Evolutionary conservation across 208 protist genomes (phyloP).

Genomic region (Herpetomonas tarakana): DNA sequence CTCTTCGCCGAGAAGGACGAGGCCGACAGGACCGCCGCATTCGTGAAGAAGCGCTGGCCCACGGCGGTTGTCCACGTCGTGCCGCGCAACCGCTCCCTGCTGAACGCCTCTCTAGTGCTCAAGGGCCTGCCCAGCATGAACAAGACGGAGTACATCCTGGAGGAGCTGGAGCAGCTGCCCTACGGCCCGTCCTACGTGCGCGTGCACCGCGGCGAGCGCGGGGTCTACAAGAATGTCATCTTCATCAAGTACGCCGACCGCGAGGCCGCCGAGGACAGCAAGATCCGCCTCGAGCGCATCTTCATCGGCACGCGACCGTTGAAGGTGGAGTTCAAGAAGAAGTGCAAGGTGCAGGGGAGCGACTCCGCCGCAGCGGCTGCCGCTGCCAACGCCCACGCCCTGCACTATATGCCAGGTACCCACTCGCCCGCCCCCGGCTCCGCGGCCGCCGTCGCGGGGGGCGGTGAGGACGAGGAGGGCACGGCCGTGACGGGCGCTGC

Average conservation of each 20-base stretch:
- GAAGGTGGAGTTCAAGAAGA: conserved; percentile 87
- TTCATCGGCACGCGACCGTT: conserved; percentile 49
- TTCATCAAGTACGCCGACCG: conserved; percentile 90
- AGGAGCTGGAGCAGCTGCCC: conserved; percentile 51
- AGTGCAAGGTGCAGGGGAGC: conserved; percentile 20
- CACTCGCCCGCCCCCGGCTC: background rate
- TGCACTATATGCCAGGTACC: background rate
- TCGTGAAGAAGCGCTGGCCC: conserved; percentile 66
- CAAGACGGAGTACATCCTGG: conserved; percentile 63
- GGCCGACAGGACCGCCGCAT: conserved; percentile 51
- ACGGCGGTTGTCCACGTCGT: conserved; percentile 36
- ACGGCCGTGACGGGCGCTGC: conserved; percentile 1
- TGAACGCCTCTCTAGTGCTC: conserved; percentile 76
- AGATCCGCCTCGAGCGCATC: conserved; percentile 75
- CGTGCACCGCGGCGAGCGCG: conserved; percentile 73
- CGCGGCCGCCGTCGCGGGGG: background rate
- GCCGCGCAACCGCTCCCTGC: conserved; percentile 46
- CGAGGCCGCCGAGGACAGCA: conserved; percentile 90
- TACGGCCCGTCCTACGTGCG: conserved; percentile 79
- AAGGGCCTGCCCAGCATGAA: conserved; percentile 72
- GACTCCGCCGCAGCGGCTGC: conserved; percentile 8
- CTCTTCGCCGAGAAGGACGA: conserved; percentile 74
- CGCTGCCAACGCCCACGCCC: background rate
- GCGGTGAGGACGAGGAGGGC: conserved; percentile 1
- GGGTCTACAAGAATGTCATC: conserved; percentile 78